Conservation (phyloP, 164 flowering plant genomes). For the Taxillus chinensis region DNA sequence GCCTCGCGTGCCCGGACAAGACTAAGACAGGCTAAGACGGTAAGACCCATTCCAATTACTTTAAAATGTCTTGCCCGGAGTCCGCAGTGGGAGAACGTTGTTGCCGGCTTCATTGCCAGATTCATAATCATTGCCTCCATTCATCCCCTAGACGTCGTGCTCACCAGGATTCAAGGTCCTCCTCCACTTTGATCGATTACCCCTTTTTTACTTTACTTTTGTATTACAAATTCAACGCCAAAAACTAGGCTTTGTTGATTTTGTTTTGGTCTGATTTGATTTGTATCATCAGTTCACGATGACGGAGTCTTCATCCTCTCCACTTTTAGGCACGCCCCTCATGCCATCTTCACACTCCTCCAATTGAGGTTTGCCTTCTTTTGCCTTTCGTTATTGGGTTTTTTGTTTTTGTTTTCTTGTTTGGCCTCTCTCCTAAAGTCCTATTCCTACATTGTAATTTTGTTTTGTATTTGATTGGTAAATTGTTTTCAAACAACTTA, state of each 20-base stretch:
- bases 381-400: neutral
- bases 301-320: constrained; percentile 60
- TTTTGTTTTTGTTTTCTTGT: too few relatives aligned
- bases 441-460: neutral
- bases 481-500: neutral
- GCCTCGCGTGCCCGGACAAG: too few relatives aligned
- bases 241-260: neutral
- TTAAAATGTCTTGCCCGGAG: too few relatives aligned
- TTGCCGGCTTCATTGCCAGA: constrained; percentile 86
- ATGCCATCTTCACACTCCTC: constrained; percentile 79
- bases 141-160: constrained; percentile 96
- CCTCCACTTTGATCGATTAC: neutral
- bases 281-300: constrained; percentile 45
- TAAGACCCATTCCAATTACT: too few relatives aligned
- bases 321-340: constrained; percentile 64
- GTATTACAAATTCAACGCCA: too few relatives aligned
- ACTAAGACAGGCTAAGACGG: too few relatives aligned
- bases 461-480: neutral
- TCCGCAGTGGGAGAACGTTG: constrained; percentile 82
- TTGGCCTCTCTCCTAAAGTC: neutral
- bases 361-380: constrained; percentile 50
- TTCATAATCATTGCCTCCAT: constrained; percentile 71
- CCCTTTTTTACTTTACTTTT: neutral
- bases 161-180: constrained; percentile 84
- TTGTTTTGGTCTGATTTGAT: neutral